Evolutionary conservation across 148 eudicot species (phyloP).

Genomic region (Agrostemma githago): DNA sequence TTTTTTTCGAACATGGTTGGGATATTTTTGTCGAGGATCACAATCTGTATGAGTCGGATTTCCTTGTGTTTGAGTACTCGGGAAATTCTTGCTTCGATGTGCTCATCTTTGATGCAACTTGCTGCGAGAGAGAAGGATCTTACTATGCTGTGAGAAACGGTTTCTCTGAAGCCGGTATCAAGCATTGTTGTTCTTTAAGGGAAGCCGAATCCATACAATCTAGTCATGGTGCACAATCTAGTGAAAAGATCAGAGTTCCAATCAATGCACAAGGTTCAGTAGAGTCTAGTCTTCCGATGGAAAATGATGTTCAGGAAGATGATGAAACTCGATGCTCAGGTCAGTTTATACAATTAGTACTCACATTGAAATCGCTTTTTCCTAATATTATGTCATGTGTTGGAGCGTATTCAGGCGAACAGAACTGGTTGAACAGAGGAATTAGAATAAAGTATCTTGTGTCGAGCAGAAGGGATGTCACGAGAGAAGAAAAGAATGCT

Average conservation of each 20-base stretch:
- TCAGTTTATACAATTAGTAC: neutral
- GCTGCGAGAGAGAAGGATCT: conserved; percentile 15
- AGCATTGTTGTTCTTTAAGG: neutral
- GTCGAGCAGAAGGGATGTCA: conserved; percentile 11
- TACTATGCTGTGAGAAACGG: neutral
- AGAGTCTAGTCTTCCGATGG: neutral
- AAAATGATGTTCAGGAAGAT: neutral
- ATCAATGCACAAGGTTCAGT: neutral
- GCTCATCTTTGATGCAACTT: conserved; percentile 12
- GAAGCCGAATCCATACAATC: neutral
- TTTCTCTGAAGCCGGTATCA: neutral
- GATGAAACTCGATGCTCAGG: neutral
- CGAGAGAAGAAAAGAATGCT: conserved; percentile 1
- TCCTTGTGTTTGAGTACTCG: conserved; percentile 5
- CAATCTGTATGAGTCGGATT: neutral
- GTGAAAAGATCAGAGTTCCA: neutral
- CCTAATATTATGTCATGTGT: neutral
- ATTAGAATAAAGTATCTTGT: neutral
- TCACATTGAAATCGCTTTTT: neutral
- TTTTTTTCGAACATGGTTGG: conserved; percentile 10
- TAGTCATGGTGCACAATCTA: too few relatives aligned
- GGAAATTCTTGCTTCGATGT: conserved; percentile 6
- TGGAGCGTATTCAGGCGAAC: neutral
- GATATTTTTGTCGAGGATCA: conserved; percentile 14
- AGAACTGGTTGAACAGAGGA: neutral